Evolutionary conservation across 345 rosid species (phyloP).

Genomic region (Dipteronia dyeriana): DNA sequence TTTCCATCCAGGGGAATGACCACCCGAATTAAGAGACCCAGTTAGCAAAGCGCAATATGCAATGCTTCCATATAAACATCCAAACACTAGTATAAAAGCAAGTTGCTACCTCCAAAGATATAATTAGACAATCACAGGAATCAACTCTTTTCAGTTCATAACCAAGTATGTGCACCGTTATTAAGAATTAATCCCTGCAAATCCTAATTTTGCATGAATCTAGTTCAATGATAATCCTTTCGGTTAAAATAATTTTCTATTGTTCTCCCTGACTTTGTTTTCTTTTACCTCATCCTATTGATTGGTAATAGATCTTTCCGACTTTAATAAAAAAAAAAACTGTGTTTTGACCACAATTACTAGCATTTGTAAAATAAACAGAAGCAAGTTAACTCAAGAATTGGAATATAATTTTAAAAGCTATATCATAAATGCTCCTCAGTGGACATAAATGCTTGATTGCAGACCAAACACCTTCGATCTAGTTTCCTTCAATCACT

Average conservation of each 20-base stretch:
- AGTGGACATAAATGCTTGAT: too few relatives aligned
- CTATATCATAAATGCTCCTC: not conserved
- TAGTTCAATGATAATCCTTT: too few relatives aligned
- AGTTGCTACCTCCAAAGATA: not conserved
- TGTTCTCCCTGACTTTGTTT: too few relatives aligned
- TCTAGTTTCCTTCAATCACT: too few relatives aligned
- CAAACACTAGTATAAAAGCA: not conserved
- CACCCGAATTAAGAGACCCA: constrained; percentile 41
- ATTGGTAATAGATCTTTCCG: too few relatives aligned
- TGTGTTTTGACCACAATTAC: not conserved
- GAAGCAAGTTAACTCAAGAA: not conserved
- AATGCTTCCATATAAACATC: not conserved
- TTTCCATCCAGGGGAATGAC: constrained; percentile 65
- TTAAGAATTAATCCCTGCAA: too few relatives aligned
- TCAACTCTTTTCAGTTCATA: not conserved
- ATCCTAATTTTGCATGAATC: too few relatives aligned
- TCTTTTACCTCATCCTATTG: too few relatives aligned
- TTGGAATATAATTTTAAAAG: not conserved
- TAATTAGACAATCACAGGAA: not conserved
- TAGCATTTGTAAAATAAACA: not conserved
- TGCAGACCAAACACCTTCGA: too few relatives aligned
- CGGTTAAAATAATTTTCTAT: too few relatives aligned
- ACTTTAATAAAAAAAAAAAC: not conserved
- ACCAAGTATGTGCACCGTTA: not conserved
- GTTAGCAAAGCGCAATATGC: not conserved